These are phyloP conservation scores for Chlamydomonas eustigma DNA, from an alignment of 139 green algal species.

Conservation along the genomic window DNA sequence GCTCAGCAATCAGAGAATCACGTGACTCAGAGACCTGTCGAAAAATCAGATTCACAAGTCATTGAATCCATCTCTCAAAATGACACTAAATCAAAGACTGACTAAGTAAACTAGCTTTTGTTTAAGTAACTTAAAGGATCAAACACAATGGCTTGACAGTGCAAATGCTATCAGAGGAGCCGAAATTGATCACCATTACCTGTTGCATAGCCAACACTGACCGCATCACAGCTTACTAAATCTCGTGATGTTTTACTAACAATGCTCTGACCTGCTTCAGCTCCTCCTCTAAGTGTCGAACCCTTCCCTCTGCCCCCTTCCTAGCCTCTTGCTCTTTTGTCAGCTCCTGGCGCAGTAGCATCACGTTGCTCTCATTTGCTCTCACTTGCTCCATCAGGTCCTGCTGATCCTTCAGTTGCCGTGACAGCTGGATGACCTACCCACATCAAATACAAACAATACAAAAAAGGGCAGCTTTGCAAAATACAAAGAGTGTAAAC, in stretches of 20 bases:
- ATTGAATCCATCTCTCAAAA: too few species aligned
- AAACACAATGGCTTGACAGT: too few species aligned
- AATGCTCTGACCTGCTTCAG: neutral
- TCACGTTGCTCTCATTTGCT: neutral
- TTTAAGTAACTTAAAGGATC: too few species aligned
- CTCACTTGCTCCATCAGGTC: neutral
- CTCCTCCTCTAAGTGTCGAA: neutral
- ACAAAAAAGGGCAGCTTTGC: neutral
- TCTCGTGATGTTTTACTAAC: too few species aligned
- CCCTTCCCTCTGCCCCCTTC: neutral
- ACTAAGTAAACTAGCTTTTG: too few species aligned
- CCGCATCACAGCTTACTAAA: too few species aligned
- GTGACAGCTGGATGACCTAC: neutral
- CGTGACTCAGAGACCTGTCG: neutral
- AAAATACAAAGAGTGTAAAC: too few species aligned
- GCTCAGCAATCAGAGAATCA: neutral
- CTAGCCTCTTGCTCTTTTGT: conserved; percentile 1
- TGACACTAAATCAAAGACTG: too few species aligned
- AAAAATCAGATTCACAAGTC: too few species aligned
- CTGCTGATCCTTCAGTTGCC: neutral
- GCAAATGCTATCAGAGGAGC: too few species aligned
- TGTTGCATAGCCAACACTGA: too few species aligned
- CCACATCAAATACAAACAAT: neutral
- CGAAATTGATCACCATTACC: too few species aligned
- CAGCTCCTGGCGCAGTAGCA: neutral